Conservation (phyloP, 805 yeast species). For the Yarrowia keelungensis region DNA sequence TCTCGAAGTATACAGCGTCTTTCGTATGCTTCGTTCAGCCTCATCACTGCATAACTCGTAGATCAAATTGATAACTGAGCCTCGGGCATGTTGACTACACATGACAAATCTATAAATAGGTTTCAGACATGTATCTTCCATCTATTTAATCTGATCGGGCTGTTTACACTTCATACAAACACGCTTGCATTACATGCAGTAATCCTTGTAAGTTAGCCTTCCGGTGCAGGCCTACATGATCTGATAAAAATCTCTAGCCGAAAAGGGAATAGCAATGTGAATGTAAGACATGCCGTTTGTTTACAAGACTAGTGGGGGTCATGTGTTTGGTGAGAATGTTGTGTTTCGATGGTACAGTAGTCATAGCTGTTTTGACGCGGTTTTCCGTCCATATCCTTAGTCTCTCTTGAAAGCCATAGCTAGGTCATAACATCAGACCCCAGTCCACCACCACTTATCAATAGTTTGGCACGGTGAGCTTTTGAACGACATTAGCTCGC, state of each 20-base stretch:
- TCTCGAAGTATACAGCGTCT: background rate
- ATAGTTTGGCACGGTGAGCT: too few species aligned
- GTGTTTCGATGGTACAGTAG: too few species aligned
- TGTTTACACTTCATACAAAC: background rate
- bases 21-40: too few species aligned
- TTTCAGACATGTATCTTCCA: background rate
- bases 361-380: too few species aligned
- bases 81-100: background rate
- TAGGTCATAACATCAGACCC: too few species aligned
- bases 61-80: background rate
- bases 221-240: slow-evolving; percentile 11
- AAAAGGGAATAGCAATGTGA: background rate
- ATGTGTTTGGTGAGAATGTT: too few species aligned
- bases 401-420: too few species aligned
- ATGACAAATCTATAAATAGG: slow-evolving; percentile 23
- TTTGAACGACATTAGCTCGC: background rate
- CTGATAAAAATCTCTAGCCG: slow-evolving; percentile 6
- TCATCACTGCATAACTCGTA: background rate
- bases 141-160: background rate
- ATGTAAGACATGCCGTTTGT: background rate
- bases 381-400: too few species aligned
- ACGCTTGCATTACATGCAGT: background rate
- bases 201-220: background rate
- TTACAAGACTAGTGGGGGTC: background rate
- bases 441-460: too few species aligned